A percentile compares a stretch with the other conserved stretches of the same genome.
These are phyloP conservation scores for Malus sylvestris DNA, from an alignment of 306 rosid species.

Conservation along the genomic window DNA sequence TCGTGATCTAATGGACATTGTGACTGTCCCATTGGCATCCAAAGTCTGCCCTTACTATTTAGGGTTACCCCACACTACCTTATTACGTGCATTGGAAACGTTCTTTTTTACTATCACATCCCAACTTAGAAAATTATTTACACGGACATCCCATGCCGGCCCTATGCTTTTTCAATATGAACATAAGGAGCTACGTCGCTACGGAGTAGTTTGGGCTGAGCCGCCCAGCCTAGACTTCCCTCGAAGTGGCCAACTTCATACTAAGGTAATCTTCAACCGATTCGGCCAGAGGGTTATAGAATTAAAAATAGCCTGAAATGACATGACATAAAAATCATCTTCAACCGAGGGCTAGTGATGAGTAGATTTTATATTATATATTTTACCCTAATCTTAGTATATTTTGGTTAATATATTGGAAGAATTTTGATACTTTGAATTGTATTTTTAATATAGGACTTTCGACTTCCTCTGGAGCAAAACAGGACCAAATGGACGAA, in stretches of 20 bases:
- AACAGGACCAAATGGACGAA: too few relatives aligned
- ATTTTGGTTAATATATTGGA: too few relatives aligned
- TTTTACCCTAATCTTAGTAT: too few relatives aligned
- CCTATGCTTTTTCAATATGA: neutral
- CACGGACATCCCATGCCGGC: neutral
- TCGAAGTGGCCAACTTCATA: neutral
- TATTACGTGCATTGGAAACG: neutral
- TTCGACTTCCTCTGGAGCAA: too few relatives aligned
- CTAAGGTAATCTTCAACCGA: too few relatives aligned
- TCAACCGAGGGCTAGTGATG: too few relatives aligned
- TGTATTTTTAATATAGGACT: too few relatives aligned
- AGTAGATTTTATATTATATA: too few relatives aligned
- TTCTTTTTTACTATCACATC: neutral
- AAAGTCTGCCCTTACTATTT: neutral
- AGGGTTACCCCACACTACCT: neutral
- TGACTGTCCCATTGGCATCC: neutral
- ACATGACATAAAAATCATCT: too few relatives aligned
- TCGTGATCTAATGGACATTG: conserved; percentile 12
- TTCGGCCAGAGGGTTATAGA: too few relatives aligned
- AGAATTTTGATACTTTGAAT: too few relatives aligned
- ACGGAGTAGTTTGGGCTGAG: neutral
- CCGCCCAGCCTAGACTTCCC: neutral
- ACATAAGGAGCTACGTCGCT: neutral
- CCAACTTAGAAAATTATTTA: neutral
- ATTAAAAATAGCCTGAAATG: too few relatives aligned